Evolutionary conservation across 192 early-diverging fungal species (phyloP), one percentile per base, ranked within the genome.

Genomic region (Gorgonomyces haynaldii): DNA sequence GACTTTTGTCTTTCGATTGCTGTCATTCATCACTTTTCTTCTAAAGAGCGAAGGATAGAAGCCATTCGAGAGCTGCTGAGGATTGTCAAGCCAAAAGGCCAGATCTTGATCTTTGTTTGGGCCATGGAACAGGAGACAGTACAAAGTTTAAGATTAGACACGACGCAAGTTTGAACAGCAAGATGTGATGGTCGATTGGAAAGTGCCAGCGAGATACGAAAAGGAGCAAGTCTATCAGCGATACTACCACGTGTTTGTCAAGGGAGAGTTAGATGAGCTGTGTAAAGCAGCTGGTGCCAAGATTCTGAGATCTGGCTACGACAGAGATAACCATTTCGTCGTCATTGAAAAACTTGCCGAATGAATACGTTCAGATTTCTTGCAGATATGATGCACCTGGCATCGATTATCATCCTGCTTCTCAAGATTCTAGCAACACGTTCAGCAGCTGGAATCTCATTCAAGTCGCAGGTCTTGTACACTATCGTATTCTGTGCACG

Each of bases 1-100:
- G 88, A 98, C 65, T 98, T 94, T 77, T 80, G 79, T 0, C 78
- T 93, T 29, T 96, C 91, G 0, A 98, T 98, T 50, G 91, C 91
- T 10, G 91, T 94, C 3, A 89, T 96, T 42, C 91, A 94, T 64
- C 91, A 96, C 56, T 83, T 98, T 28, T 80, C 89, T 4, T 74
- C 82, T 0, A 65, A 70, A 0, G 84, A 87, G 51, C 72, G 94
- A 21, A 57, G 94, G 31, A 12, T 65, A 5, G 51, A 50, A 1
- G 94, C 91, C 0, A 68, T 91, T 6, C 52, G 74, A 56, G 94
- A 98, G 54, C 59, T 96, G 3, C 44, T 88, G 8, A 52, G 91
- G 20, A 78, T 91, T n/a, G 63, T 89, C 3, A 53, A 68, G 36
- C 64, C 76, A 0, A 83, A 81, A 3, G 85, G 87, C 3, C 61